Base-by-base conservation (phyloP, 2,329 filamentous ascomycete genomes). In the Pestalotiopsis sp. region DNA sequence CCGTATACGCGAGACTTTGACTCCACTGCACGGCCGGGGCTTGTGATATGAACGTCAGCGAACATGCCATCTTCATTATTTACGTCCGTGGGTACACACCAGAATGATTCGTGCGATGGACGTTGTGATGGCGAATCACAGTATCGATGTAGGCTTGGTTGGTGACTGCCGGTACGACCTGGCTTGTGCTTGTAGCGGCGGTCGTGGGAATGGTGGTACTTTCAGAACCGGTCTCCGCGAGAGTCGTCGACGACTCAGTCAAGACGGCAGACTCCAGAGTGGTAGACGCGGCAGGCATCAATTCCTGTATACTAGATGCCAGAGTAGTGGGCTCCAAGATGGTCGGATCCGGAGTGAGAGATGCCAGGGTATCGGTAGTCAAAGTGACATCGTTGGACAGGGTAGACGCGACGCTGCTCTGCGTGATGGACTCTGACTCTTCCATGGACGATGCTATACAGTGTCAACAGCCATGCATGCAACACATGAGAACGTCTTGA, bases 81-180 rank as follows among this genome's bases (percentile, higher is more conserved):
- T 14, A 23, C 2, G 11, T 3, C 12, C 4, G 23, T 27, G 14
- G 14, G 23, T 17, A 61, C 59, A n/a, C 38, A 61, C 59, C 59
- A 5, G 59, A 61, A 39, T 61, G 59, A 11, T 61, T 61, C 12
- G 31, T 6, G 6, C 59, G 59, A 20, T 61, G 59, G 9, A 36
- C 59, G 36, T 61, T 61, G 59, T 61, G 59, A 39, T 61, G 59
- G 12, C 59, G 59, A 39, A 61, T 31, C 31, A 61, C 31, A 38
- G 59, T 61, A 27, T 61, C 59, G 9, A 61, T 61, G n/a, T 61
- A 61, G 25, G 59, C 59, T 27, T 61, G 25, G 31, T 61, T 61
- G 25, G 59, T 61, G 27, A 39, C 59, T 20, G 38, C 31, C 20
- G 59, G 59, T 17, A 5, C 59, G 13, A 39, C 59, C 7, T 27